These are phyloP conservation scores for Salvia splendens DNA, from an alignment of 257 asterid genomes.

Conservation along the genomic window DNA sequence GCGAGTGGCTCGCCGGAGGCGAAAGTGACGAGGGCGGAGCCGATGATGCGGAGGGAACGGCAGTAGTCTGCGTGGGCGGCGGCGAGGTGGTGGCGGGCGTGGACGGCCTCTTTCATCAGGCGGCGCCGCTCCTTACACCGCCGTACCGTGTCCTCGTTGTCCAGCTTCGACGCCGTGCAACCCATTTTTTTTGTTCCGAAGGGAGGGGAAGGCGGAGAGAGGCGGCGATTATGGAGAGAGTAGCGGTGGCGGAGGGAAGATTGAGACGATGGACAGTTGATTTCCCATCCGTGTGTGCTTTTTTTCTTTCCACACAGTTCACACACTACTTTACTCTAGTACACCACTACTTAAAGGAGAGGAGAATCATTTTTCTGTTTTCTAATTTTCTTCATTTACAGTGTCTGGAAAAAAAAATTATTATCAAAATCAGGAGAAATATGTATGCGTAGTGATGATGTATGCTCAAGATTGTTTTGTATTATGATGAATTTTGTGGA, in stretches of 20 bases:
- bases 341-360: slow-evolving; percentile 27
- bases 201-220: slow-evolving; percentile 19
- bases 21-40: slow-evolving; percentile 78
- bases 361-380: slow-evolving; percentile 7
- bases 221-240: slow-evolving; percentile 32
- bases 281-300: slow-evolving; percentile 39
- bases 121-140: slow-evolving; percentile 99
- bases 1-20: slow-evolving; percentile 89
- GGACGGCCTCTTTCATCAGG: slow-evolving; percentile 82
- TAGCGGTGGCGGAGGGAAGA: slow-evolving; percentile 31
- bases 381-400: background rate
- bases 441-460: background rate
- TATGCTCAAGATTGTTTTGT: too few relatives aligned
- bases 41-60: slow-evolving; percentile 82
- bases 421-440: slow-evolving; percentile 9
- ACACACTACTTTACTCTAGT: slow-evolving; percentile 32
- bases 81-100: slow-evolving; percentile 91
- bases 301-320: slow-evolving; percentile 16
- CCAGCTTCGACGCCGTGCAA: slow-evolving; percentile 91
- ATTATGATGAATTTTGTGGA: background rate
- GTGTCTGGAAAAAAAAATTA: background rate
- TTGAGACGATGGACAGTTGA: slow-evolving; percentile 29
- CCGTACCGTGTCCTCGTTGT: slow-evolving; percentile 94
- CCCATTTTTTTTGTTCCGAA: slow-evolving; percentile 51
- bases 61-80: slow-evolving; percentile 97